Base-by-base conservation (phyloP, 2,329 filamentous ascomycete species). In the Microsporum canis region DNA sequence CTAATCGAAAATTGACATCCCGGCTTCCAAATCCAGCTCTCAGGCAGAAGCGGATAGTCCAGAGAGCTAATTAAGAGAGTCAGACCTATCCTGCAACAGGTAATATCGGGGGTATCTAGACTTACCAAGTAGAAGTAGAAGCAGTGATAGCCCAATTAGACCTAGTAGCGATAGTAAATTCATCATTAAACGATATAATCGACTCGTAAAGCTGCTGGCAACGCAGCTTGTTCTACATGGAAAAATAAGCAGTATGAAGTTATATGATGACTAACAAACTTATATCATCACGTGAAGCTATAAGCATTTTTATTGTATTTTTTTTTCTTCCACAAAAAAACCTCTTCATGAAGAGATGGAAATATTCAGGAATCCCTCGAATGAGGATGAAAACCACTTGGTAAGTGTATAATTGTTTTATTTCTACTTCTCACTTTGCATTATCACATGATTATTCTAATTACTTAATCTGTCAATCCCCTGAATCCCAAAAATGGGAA, bases 401-500 rank as follows among this genome's bases (percentile, higher is more conserved):
- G 58, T 59, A 68, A 66, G 73, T 73, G 70, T 70, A 70, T 71
- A 70, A 57, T 14, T n/a, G 31, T 12, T 23, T 12, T 27, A 23
- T 29, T 7, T 8, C 23, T 12, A 31, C 5, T 51, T 23, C 51
- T 57, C 39, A 47, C 2, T 63, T 43, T 17, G 17, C 8, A 14
- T 36, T 8, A 43, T 38, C 70, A 74, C 72, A 88, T 88, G 86
- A 88, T 85, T 84, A 84, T 59, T 77, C 79, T 71, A 77, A 77
- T 77, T 75, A 75, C 75, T 47, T 78, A 84, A 88, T 89, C 87
- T 89, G 87, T 89, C 87, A 89, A 89, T 89, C 87, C 84, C 80
- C 87, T 88, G 86, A 89, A 78, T 77, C 77, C 77, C 73, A 67
- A 27, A 34, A 55, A 57, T 64, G 62, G 63, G 60, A 59, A 59